Conservation (phyloP, 2,329 filamentous ascomycete species). For the Apiospora sp. region DNA sequence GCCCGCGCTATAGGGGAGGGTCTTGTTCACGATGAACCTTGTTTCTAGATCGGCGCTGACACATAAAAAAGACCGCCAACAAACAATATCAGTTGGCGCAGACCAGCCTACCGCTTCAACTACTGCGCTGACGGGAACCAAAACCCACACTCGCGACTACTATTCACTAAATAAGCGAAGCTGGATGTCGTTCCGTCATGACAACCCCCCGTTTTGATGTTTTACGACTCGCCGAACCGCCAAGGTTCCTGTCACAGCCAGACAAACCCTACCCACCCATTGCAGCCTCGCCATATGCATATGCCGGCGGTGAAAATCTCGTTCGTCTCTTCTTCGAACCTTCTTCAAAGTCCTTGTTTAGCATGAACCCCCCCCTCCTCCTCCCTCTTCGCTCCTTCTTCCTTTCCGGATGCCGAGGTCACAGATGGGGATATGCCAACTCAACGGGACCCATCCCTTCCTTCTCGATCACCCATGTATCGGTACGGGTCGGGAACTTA, state of each 20-base stretch:
- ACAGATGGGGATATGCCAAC: neutral
- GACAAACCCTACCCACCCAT: neutral
- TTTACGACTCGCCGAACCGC: neutral
- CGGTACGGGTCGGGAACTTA: neutral
- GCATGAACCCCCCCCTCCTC: neutral
- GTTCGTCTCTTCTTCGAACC: neutral
- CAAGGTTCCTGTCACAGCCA: neutral
- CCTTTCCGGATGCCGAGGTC: neutral
- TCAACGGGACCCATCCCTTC: neutral
- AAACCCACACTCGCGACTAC: neutral
- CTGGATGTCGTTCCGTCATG: neutral
- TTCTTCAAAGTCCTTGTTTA: conserved; percentile 1
- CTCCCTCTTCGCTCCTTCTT: neutral
- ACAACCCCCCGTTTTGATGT: neutral
- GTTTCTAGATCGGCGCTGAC: conserved; percentile 18
- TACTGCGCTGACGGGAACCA: neutral
- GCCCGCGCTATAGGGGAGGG: neutral
- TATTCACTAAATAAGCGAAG: neutral
- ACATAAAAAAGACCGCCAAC: neutral
- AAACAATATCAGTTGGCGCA: neutral
- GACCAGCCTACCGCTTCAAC: neutral
- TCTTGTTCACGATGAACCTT: neutral
- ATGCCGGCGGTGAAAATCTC: neutral
- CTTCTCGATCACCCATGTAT: neutral
- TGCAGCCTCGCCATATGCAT: neutral